Evolutionary conservation across 1,139 yeast genomes (phyloP).

Genomic region (Saccharomyces pastorianus): DNA sequence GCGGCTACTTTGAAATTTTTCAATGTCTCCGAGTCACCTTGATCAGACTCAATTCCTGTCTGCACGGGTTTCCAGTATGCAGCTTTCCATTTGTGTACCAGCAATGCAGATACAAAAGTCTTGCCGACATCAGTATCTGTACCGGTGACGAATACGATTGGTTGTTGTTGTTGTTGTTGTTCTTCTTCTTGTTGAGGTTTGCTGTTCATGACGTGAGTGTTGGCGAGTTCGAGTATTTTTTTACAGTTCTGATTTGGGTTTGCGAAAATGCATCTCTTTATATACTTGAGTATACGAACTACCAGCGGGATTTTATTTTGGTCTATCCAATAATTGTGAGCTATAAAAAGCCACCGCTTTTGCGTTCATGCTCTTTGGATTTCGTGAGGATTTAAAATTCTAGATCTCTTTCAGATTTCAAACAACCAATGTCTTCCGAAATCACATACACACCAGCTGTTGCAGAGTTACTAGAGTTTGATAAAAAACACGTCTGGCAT

Average conservation of each 20-base stretch:
- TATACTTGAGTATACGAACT: not conserved
- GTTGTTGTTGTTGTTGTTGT: slow-evolving; percentile 3
- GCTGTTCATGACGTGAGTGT: not conserved
- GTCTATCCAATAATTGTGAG: not conserved
- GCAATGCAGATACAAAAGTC: slow-evolving; percentile 28
- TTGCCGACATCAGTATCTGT: slow-evolving; percentile 34
- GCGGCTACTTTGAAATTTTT: slow-evolving; percentile 3
- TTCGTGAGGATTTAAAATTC: not conserved
- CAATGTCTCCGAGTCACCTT: slow-evolving; percentile 28
- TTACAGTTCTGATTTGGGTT: not conserved
- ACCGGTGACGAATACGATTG: slow-evolving; percentile 29
- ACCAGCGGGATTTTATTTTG: not conserved
- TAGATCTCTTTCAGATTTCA: too few species aligned
- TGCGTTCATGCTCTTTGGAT: not conserved
- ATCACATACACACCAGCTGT: slow-evolving; percentile 6
- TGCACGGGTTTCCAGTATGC: slow-evolving; percentile 33
- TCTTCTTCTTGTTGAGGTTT: not conserved
- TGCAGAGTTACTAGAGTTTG: slow-evolving; percentile 17
- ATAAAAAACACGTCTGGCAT: slow-evolving; percentile 31
- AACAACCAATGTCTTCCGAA: not conserved
- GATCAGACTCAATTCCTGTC: slow-evolving; percentile 30
- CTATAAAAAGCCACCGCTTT: not conserved
- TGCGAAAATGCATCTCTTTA: not conserved
- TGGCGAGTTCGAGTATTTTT: slow-evolving; percentile 3
- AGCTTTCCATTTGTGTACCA: slow-evolving; percentile 28